Conservation (phyloP, 768 basidiomycete genomes). For the Kwoniella heveanensis region DNA sequence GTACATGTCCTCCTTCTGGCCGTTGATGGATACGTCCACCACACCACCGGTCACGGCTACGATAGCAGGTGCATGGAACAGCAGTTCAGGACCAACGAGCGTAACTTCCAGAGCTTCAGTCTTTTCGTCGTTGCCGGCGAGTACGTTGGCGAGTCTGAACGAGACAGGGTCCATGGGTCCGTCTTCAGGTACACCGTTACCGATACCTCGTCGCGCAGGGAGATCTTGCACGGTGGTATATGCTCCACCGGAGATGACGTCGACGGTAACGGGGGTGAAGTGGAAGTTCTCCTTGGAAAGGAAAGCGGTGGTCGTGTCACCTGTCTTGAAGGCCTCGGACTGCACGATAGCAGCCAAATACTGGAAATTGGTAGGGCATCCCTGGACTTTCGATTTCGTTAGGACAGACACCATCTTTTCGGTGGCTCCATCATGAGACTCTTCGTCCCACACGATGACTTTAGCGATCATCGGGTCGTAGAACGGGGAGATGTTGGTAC, state of each 20-base stretch:
- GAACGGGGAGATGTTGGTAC: conserved; percentile 59
- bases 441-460: conserved; percentile 62
- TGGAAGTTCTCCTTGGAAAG: conserved; percentile 27
- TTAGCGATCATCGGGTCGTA: conserved; percentile 61
- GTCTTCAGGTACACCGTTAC: conserved; percentile 65
- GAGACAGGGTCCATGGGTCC: conserved; percentile 69
- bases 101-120: conserved; percentile 65
- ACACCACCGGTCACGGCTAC: conserved; percentile 65
- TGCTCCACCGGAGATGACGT: conserved; percentile 63
- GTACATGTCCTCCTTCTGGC: conserved; percentile 60
- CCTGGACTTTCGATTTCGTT: conserved; percentile 59
- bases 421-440: conserved; percentile 60
- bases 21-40: conserved; percentile 59
- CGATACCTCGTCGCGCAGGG: conserved; percentile 51
- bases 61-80: conserved; percentile 62
- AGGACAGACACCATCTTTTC: conserved; percentile 59
- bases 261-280: conserved; percentile 59
- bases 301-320: conserved; percentile 45
- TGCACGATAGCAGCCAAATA: conserved; percentile 61
- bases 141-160: conserved; percentile 63
- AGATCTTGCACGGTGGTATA: conserved; percentile 58
- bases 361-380: conserved; percentile 66
- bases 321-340: conserved; percentile 44
- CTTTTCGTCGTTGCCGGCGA: conserved; percentile 62
- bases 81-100: conserved; percentile 59